Percentiles rank a stretch among this genome's conserved stretches.
These are phyloP conservation scores for Aspergillaceae sp. DNA, from an alignment of 2,329 filamentous ascomycete genomes.

Conservation along the genomic window DNA sequence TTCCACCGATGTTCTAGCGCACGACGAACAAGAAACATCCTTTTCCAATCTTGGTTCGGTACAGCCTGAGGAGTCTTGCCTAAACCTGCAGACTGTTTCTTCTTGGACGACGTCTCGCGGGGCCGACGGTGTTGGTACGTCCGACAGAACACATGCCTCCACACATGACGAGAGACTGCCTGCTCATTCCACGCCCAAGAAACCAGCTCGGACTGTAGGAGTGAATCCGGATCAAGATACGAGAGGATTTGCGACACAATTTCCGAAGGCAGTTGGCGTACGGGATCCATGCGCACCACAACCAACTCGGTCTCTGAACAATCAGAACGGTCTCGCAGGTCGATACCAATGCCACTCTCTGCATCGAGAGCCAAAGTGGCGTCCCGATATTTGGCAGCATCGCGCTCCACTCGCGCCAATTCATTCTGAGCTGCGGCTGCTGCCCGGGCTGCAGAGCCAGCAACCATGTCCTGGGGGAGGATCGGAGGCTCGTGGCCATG, in stretches of 20 bases:
- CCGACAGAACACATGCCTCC: constrained; percentile 53
- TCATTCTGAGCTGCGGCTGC: constrained; percentile 45
- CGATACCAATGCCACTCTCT: constrained; percentile 43
- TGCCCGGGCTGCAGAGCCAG: constrained; percentile 39
- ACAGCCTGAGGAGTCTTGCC: constrained; percentile 34
- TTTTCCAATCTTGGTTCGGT: constrained; percentile 71
- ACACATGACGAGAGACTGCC: constrained; percentile 51
- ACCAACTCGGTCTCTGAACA: constrained; percentile 26
- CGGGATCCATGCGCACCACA: constrained; percentile 43
- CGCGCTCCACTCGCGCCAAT: constrained; percentile 23
- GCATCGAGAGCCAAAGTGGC: constrained; percentile 31
- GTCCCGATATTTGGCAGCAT: constrained; percentile 24
- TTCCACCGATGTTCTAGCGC: constrained; percentile 74
- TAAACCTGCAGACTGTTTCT: constrained; percentile 46
- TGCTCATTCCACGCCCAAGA: constrained; percentile 49
- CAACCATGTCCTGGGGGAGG: constrained; percentile 30
- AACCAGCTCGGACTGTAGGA: constrained; percentile 49
- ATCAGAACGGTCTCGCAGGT: constrained; percentile 31
- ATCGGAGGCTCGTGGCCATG: constrained; percentile 31
- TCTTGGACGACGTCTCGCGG: constrained; percentile 25
- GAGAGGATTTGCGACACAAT: constrained; percentile 52
- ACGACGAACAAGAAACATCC: constrained; percentile 69
- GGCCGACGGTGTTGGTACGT: constrained; percentile 42
- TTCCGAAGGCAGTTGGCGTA: constrained; percentile 49
- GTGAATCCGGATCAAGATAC: constrained; percentile 49